These are phyloP conservation scores for Lachancea meyersii DNA, from an alignment of 805 yeast species.

Conservation along the genomic window DNA sequence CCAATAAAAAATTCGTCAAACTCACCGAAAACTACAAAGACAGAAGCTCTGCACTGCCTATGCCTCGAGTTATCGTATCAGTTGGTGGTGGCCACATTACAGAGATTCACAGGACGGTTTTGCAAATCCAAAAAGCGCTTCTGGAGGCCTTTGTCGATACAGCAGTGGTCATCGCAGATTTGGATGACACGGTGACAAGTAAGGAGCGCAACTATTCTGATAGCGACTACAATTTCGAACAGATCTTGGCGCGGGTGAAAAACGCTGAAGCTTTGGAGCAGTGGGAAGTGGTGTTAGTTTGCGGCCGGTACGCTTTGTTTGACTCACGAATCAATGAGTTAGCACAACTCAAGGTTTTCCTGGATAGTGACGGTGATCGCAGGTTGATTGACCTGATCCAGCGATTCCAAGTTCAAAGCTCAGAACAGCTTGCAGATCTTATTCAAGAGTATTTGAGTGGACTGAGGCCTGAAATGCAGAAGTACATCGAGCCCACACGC, in stretches of 20 bases:
- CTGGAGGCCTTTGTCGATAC: conserved; percentile 20
- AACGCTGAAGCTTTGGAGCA: conserved; percentile 13
- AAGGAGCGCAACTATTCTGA: conserved; percentile 16
- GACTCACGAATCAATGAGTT: conserved; percentile 48
- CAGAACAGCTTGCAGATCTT: conserved; percentile 18
- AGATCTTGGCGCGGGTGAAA: conserved; percentile 19
- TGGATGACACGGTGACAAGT: conserved; percentile 32
- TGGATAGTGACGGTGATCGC: conserved; percentile 81
- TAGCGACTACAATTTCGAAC: conserved; percentile 33
- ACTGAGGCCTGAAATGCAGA: conserved; percentile 28
- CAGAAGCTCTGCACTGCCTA: neutral
- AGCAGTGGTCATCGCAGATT: conserved; percentile 36
- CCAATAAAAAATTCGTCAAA: conserved; percentile 4
- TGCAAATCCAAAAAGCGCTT: conserved; percentile 34
- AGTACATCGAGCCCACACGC: conserved; percentile 29
- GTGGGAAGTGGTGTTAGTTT: conserved; percentile 43
- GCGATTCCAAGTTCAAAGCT: conserved; percentile 10
- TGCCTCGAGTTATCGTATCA: conserved; percentile 10
- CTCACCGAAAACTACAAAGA: neutral
- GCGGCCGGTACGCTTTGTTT: conserved; percentile 77
- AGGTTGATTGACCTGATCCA: conserved; percentile 73
- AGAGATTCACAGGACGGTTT: conserved; percentile 30
- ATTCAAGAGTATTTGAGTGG: conserved; percentile 27
- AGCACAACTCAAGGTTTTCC: conserved; percentile 63
- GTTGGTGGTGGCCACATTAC: conserved; percentile 33